phyloP scores from a whole-genome alignment of 1,139 yeast species.

The Protomyces pachydermus region DNA sequence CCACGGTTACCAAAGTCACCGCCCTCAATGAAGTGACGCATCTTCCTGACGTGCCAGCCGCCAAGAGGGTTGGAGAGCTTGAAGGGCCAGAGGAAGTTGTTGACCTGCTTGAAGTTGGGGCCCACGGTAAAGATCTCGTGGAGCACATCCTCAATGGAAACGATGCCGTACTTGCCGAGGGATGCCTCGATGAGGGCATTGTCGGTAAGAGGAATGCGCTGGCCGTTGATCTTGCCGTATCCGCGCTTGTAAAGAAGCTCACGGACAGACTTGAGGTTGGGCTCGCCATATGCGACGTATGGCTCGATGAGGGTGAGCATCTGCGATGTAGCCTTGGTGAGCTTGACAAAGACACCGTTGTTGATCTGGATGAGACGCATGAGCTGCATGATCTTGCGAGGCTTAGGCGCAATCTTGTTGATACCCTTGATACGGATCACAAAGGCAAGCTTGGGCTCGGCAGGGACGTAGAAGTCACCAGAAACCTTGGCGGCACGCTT shows the following conservation, averaged over 20 bases:
- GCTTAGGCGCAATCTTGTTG: slow-evolving; percentile 99
- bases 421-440: slow-evolving; percentile 99
- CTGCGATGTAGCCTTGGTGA: slow-evolving; percentile 98
- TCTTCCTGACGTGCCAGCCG: slow-evolving; percentile 98
- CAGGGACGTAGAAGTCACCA: slow-evolving; percentile 95
- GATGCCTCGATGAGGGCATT: slow-evolving; percentile 88
- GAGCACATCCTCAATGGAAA: slow-evolving; percentile 93
- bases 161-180: slow-evolving; percentile 95
- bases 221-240: slow-evolving; percentile 98
- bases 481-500: slow-evolving; percentile 95
- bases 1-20: slow-evolving; percentile 99
- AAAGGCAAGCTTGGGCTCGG: slow-evolving; percentile 93
- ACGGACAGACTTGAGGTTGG: slow-evolving; percentile 92
- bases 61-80: slow-evolving; percentile 98
- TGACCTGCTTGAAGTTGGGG: slow-evolving; percentile 99
- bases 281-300: slow-evolving; percentile 99
- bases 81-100: slow-evolving; percentile 99
- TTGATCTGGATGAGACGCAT: slow-evolving; percentile 96
- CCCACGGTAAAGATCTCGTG: slow-evolving; percentile 97
- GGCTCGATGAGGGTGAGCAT: slow-evolving; percentile 97
- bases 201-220: slow-evolving; percentile 92
- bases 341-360: slow-evolving; percentile 96
- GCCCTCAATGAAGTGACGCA: slow-evolving; percentile 99
- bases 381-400: slow-evolving; percentile 98
- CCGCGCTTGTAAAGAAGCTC: slow-evolving; percentile 99